A percentile compares a stretch with the other conserved stretches of the same genome.
phyloP scores from a whole-genome alignment of 805 yeast species.

The Millerago galiae region DNA sequence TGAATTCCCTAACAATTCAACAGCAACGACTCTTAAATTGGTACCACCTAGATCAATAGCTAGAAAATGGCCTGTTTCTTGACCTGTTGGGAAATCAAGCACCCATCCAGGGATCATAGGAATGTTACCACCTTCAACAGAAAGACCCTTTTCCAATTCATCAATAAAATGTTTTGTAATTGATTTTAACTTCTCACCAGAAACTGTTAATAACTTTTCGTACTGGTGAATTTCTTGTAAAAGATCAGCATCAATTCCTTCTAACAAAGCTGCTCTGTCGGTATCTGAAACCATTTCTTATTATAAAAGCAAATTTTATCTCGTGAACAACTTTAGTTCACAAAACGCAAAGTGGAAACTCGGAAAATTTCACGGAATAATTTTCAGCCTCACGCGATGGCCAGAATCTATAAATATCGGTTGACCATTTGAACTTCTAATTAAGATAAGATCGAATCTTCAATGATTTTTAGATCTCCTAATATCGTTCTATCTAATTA shows the following conservation, averaged over 20 bases:
- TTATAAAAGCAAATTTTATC: background rate
- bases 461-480: too few relatives aligned
- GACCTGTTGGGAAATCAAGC: conserved; percentile 85
- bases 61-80: conserved; percentile 81
- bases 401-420: too few relatives aligned
- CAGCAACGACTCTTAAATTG: conserved; percentile 86
- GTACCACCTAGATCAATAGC: conserved; percentile 98
- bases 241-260: conserved; percentile 57
- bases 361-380: too few relatives aligned
- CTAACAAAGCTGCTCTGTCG: conserved; percentile 16
- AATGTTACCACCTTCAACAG: conserved; percentile 71
- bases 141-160: conserved; percentile 79
- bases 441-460: too few relatives aligned
- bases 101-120: conserved; percentile 99
- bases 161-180: conserved; percentile 70
- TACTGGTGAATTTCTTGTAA: conserved; percentile 49
- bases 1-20: conserved; percentile 74
- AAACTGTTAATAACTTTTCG: conserved; percentile 57
- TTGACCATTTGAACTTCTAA: too few relatives aligned
- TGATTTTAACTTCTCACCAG: conserved; percentile 50
- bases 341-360: too few relatives aligned
- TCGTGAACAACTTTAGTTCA: background rate
- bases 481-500: too few relatives aligned
- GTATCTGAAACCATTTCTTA: conserved; percentile 6
- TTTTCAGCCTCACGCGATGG: too few relatives aligned